Evolutionary conservation across 1,284 basidiomycete species (phyloP).

Genomic region (Agaricales sp.): DNA sequence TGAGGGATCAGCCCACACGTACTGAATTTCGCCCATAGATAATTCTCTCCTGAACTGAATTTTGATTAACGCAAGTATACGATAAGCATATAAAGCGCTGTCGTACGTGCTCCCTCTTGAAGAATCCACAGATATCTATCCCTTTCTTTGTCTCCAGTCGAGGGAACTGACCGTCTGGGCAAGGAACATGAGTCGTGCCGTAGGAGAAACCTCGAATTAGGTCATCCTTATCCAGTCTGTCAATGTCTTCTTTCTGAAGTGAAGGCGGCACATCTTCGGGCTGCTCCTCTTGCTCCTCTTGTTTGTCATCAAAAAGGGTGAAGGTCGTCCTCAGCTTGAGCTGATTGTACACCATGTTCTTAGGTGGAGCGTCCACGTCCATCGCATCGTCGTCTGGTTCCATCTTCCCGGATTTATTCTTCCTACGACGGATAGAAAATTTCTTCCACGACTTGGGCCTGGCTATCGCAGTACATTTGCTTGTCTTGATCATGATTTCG

Average conservation of each 20-base stretch:
- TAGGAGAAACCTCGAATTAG: constrained; percentile 86
- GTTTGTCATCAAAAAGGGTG: constrained; percentile 33
- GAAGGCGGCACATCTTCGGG: constrained; percentile 18
- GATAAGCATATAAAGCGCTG: constrained; percentile 4
- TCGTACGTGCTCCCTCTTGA: constrained; percentile 53
- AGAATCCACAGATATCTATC: constrained; percentile 84
- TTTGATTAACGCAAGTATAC: too few relatives aligned
- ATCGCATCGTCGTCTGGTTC: constrained; percentile 20
- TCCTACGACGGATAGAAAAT: constrained; percentile 37
- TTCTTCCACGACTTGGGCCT: constrained; percentile 78
- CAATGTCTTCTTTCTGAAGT: constrained; percentile 19
- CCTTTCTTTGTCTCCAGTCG: constrained; percentile 67
- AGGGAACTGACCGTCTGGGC: constrained; percentile 72
- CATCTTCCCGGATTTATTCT: constrained; percentile 15
- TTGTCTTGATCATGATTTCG: constrained; percentile 66
- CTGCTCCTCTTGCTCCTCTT: constrained; percentile 17
- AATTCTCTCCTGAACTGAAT: constrained; percentile 70
- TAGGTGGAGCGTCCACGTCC: constrained; percentile 21
- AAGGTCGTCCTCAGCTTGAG: constrained; percentile 51
- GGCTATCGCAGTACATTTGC: constrained; percentile 74
- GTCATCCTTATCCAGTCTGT: constrained; percentile 39
- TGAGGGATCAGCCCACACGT: constrained; percentile 72
- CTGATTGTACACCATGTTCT: constrained; percentile 36
- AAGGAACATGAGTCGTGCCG: constrained; percentile 81
- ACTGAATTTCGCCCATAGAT: constrained; percentile 80